Base-by-base conservation (phyloP, 2,329 filamentous ascomycete genomes). In the Ophiostoma sp. region DNA sequence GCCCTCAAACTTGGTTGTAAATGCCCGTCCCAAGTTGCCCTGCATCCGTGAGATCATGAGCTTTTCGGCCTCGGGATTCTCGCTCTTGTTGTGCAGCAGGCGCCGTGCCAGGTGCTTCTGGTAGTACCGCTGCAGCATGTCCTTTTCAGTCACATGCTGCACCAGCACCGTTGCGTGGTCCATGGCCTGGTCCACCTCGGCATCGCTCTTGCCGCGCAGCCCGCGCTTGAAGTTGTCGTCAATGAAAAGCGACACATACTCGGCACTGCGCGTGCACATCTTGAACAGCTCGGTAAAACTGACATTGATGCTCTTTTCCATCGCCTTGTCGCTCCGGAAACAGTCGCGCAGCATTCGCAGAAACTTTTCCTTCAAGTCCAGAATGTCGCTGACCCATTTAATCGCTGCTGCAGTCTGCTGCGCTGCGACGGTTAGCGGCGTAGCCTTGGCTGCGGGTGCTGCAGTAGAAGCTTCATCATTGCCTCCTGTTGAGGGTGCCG, bases 31-130 rank as follows among this genome's bases (percentile, higher is more conserved):
- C 68, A 98, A 88, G 78, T 97, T 94, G 77, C 95, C 88, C 84
- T 97, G 98, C 93, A 99, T 97, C 73, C 94, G 91, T 0, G 90
- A 90, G 68, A 99, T 95, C 87, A 99, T 96, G 76, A 95, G 90
- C 78, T 94, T 94, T 80, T 99, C 95, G 0, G 93, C 92, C 76
- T 97, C 94, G 73, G 92, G 90, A 77, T 92, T 96, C 74, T 96
- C 90, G 0, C 93, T 94, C 76, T 95, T 96, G 77, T 90, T 92
- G 80, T 95, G 92, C 23, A 99, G 83, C 60, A 99, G 82, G 68
- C 95, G 89, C 72, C 92, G 90, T 64, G 92, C 94, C 33, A 99
- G 85, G 80, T 99, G 95, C 78, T 96, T 96, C 83, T 98, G 97
- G 83, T 99, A 98, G 79, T 99, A 99, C 4, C 91, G 88, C 81